Evolutionary conservation across 345 rosid species (phyloP), one percentile per base, ranked within the genome.

Genomic region (Leavenworthia alabamica): DNA sequence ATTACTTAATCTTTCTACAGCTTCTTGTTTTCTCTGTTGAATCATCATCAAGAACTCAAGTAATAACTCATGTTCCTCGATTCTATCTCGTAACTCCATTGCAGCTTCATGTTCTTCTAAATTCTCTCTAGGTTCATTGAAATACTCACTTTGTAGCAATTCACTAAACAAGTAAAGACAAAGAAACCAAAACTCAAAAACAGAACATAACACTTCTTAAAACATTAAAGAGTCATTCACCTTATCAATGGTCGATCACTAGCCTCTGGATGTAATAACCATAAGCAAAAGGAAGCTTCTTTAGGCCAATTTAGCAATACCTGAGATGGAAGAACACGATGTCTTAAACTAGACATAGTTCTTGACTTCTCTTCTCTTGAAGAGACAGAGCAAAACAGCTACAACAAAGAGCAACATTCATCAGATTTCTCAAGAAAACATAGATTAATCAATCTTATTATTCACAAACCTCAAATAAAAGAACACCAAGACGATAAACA

Each of bases 241-340:
- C 94, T 66, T 81, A 82, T 72, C 39, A 73, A 77, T 55, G 97
- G 99, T 62, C 99, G 90, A 66, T 75, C 71, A 59, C 73, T 82
- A 26, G 96, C 94, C 51, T 89, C 97, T 0, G 99, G 97, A 60
- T 89, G 99, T 46, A 93, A 75, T 43, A 93, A 63, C 99, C 88
- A 93, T 68, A 93, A 63, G 81, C 99, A 93, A 74, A 85, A 89
- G 1, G 97, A 81, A 68, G 94, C 99, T 79, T 89, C 94, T 78
- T 89, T 93, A 2, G 97, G 83, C 79, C 86, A 89, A 59, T 84
- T 84, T 56, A 87, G 73, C 66, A 93, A 78, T 77, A 93, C 62
- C 58, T 84, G 96, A 60, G 96, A 86, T 37, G 97, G 97, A 81
- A 93, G 99, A 68, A 93, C 85, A 7, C 99, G 91, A 77, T 93